Base-by-base conservation (phyloP, 1,284 basidiomycete genomes). In the Ganoderma multipileum region DNA sequence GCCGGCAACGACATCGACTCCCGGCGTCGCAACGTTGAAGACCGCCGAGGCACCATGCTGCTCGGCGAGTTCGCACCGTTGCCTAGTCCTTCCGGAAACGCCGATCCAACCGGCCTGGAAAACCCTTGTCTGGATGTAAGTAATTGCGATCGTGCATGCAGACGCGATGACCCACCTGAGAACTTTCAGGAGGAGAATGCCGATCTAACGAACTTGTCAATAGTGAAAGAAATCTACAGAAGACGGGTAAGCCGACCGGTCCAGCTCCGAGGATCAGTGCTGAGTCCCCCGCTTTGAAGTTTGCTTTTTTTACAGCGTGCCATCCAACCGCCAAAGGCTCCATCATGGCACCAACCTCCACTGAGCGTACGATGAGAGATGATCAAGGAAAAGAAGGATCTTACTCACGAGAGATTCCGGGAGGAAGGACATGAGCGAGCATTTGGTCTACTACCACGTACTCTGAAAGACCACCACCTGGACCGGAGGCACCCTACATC, bases 301-400 rank as follows among this genome's bases (percentile, higher is more conserved):
- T 74, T 3, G 75, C 73, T 36, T 72, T 67, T 64, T 78, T 76
- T 39, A 80, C 75, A 1, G 78, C 79, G 47, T 79, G 78, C 73
- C 79, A 79, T 0, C 76, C 78, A 2, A 81, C 79, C 0, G 80
- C 73, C 1, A 81, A 68, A 0, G 80, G 80, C 67, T 81, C 79
- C 23, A 77, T 69, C 69, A 81, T 70, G 9, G 78, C 78, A n/a
- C 76, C 78, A 2, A 77, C 61, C 11, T 81, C 73, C 61, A 78
- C 76, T 78, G 39, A 0, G 7, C 26, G 60, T 7, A 20, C 3
- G 6, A 33, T 63, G 11, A 59, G 50, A 12, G 23, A 26, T 3
- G 23, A 50, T 14, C 47, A 14, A n/a, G 20, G 2, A 7, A 52
- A 2, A 23, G n/a, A 5, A 33, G 2, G 26, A 54, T 3, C 4